These are phyloP conservation scores for Tolypocladium sp. DNA, from an alignment of 2,329 filamentous ascomycete species.

Conservation along the genomic window DNA sequence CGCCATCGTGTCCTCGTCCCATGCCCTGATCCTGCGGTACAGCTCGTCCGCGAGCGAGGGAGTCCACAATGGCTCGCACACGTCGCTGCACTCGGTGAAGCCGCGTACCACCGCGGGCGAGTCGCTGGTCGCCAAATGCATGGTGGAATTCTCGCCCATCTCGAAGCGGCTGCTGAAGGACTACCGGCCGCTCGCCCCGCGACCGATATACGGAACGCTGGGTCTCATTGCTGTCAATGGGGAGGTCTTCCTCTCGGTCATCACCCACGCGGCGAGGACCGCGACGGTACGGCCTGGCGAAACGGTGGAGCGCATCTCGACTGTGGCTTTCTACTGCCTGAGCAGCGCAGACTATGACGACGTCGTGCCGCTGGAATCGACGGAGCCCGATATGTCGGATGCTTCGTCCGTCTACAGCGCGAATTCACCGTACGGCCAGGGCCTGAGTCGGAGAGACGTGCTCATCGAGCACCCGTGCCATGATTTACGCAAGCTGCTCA, in stretches of 20 bases:
- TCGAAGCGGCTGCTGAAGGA: conserved; percentile 60
- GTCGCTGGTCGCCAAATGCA: conserved; percentile 54
- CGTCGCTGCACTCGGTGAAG: conserved; percentile 39
- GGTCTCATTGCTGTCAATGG: conserved; percentile 75
- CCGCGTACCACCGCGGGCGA: conserved; percentile 32
- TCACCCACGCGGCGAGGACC: conserved; percentile 69
- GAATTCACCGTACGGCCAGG: conserved; percentile 24
- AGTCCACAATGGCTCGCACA: conserved; percentile 48
- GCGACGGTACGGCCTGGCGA: conserved; percentile 80
- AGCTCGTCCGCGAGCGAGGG: conserved; percentile 55
- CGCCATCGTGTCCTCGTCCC: conserved; percentile 68
- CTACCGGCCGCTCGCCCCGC: conserved; percentile 65
- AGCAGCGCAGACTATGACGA: conserved; percentile 82
- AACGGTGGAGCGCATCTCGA: conserved; percentile 77
- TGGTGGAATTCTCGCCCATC: conserved; percentile 73
- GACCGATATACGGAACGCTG: conserved; percentile 75
- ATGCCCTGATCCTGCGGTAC: conserved; percentile 79
- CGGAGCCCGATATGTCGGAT: conserved; percentile 40
- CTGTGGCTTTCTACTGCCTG: conserved; percentile 87
- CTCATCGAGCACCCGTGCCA: conserved; percentile 79
- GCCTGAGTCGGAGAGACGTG: conserved; percentile 56
- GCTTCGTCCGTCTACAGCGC: conserved; percentile 38
- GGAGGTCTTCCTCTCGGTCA: conserved; percentile 86
- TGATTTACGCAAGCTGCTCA: conserved; percentile 82
- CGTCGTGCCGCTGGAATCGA: conserved; percentile 47